Conservation (phyloP, 108 stramenopile species). For the Bacterosira constricta region DNA sequence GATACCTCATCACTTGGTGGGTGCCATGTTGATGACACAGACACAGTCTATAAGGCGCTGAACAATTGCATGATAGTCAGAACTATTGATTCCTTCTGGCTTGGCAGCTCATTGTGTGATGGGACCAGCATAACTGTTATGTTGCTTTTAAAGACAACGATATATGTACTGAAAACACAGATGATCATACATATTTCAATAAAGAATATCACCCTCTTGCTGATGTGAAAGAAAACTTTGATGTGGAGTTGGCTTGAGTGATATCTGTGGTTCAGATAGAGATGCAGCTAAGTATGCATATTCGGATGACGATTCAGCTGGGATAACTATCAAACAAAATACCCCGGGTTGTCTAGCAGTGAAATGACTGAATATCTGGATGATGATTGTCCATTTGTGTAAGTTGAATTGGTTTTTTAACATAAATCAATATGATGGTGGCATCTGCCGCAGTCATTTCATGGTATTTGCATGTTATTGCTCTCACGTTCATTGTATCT, state of each 20-base stretch:
- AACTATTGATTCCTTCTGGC: constrained; percentile 33
- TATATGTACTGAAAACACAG: constrained; percentile 2
- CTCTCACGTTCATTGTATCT: not conserved
- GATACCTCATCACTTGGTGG: not conserved
- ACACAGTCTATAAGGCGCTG: constrained; percentile 26
- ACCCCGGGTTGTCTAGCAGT: constrained; percentile 21
- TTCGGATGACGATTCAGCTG: constrained; percentile 13
- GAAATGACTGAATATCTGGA: constrained; percentile 76
- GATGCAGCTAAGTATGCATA: constrained; percentile 14
- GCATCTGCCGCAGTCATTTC: not conserved
- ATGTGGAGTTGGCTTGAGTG: constrained; percentile 11
- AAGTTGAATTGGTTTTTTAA: constrained; percentile 4
- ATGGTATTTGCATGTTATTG: not conserved
- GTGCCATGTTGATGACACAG: constrained; percentile 4
- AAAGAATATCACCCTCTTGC: constrained; percentile 28
- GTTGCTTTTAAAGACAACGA: constrained; percentile 10
- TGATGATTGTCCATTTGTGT: constrained; percentile 68
- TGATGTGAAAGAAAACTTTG: constrained; percentile 9
- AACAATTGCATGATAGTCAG: constrained; percentile 12
- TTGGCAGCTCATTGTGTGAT: constrained; percentile 35
- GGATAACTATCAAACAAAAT: constrained; percentile 30
- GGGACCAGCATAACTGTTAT: constrained; percentile 8
- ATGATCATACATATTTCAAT: constrained; percentile 22
- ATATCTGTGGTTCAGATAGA: constrained; percentile 25
- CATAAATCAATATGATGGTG: too few relatives aligned